Conservation (phyloP, 2,329 filamentous ascomycete genomes). For the Zasmidium angulare region DNA sequence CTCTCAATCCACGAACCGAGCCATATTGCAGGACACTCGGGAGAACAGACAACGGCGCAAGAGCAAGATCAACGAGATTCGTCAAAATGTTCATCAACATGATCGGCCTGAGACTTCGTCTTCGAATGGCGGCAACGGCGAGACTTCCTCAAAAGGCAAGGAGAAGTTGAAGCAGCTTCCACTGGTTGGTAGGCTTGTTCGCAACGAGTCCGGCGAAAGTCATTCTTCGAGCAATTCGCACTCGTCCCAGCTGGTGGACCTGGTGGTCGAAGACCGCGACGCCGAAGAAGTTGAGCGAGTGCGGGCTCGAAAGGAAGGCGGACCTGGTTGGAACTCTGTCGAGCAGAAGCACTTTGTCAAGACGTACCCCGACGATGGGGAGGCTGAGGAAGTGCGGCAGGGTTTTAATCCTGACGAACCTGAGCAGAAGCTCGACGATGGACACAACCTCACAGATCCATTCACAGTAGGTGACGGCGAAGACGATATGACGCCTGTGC, state of each 20-base stretch:
- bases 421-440: conserved; percentile 44
- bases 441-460: conserved; percentile 47
- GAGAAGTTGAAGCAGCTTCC: conserved; percentile 30
- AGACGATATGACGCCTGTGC: conserved; percentile 29
- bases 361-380: conserved; percentile 48
- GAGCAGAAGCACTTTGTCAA: conserved; percentile 57
- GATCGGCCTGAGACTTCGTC: conserved; percentile 24
- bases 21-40: conserved; percentile 54
- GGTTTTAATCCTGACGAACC: conserved; percentile 54
- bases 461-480: conserved; percentile 45
- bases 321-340: conserved; percentile 59
- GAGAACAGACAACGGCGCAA: conserved; percentile 49
- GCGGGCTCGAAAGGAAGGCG: conserved; percentile 62
- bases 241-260: conserved; percentile 64
- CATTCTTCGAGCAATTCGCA: conserved; percentile 49
- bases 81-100: conserved; percentile 42
- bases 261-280: conserved; percentile 64
- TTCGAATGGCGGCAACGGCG: conserved; percentile 39
- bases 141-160: conserved; percentile 29
- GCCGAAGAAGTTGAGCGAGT: conserved; percentile 63
- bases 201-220: conserved; percentile 48
- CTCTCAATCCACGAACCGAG: conserved; percentile 56
- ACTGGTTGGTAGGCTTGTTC: conserved; percentile 40
- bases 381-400: conserved; percentile 53
- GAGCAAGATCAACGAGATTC: conserved; percentile 47